Base-by-base conservation (phyloP, 2,329 filamentous ascomycete species). In the Exophiala calicioides region DNA sequence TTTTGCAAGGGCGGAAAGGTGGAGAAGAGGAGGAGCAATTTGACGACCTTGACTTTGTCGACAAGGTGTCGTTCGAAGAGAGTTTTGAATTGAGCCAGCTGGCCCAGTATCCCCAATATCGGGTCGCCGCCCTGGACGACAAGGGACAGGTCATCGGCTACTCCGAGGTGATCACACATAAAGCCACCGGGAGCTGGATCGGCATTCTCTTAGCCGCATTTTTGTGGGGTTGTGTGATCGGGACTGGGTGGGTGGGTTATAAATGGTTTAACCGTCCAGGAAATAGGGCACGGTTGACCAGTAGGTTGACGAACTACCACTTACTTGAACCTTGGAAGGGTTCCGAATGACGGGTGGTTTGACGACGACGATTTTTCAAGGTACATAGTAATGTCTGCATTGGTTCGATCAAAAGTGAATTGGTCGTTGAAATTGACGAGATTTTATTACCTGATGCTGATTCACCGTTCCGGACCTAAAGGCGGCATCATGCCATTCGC, bases 61-160 rank as follows among this genome's bases (percentile, higher is more conserved):
- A 53, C 23, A 55, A 55, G 43, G 44, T 47, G 9, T 26, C 16
- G 4, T 55, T 45, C 26, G 53, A 55, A 40, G 53, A 50, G 19
- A 50, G 24, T n/a, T 55, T 55, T 32, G 35, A 44, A 9, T 31
- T 55, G 24, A 29, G 39, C 2, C 19, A 40, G 10, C 23, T 47
- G 23, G 41, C 35, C 10, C 18, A 37, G 9, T 53, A 53, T 16
- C 20, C 40, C 16, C 26, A 31, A 20, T 53, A 47, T 26, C 50
- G 53, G n/a, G 53, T 55, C 3, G 53, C 38, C 2, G 53, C 53
- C 1, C 27, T 55, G 46, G 42, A 47, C 21, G 30, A 38, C 10
- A 33, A 41, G 7, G 45, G 42, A 12, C 24, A 47, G 16, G 26
- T 50, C n/a, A 37, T 55, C 10, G 29, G 42, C 12, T 45, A 50